phyloP scores from a whole-genome alignment of 164 flowering plant species.

The Piper betle region DNA sequence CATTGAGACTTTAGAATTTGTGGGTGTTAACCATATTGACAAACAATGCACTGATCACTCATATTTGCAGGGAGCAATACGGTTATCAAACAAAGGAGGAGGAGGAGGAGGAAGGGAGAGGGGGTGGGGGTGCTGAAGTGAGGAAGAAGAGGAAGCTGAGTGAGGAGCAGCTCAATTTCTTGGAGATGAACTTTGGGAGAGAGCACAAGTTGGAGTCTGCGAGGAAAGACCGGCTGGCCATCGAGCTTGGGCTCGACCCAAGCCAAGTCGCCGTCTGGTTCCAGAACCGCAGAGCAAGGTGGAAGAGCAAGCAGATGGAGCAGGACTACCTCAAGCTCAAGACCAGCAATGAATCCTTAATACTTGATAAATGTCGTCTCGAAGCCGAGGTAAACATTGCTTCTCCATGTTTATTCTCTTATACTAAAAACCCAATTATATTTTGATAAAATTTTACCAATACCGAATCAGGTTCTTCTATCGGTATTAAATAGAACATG shows the following conservation, averaged over 20 bases:
- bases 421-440: too few relatives aligned
- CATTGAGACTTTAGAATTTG: neutral
- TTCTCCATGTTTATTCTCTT: neutral
- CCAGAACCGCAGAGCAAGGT: conserved; percentile 62
- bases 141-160: conserved; percentile 44
- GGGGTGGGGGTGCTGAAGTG: too few relatives aligned
- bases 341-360: conserved; percentile 19
- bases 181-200: conserved; percentile 39
- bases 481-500: too few relatives aligned
- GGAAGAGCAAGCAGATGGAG: conserved; percentile 66
- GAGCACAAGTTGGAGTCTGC: conserved; percentile 63
- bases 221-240: conserved; percentile 49
- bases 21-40: neutral
- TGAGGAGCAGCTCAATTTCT: conserved; percentile 32
- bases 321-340: conserved; percentile 44
- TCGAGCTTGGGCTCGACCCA: conserved; percentile 57
- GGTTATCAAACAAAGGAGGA: conserved; percentile 13
- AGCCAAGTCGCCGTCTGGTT: conserved; percentile 81
- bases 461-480: too few relatives aligned
- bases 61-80: neutral
- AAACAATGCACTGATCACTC: too few relatives aligned
- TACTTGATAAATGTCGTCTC: too few relatives aligned
- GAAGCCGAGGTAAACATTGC: neutral
- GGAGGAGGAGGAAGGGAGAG: too few relatives aligned
- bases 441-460: too few relatives aligned